Base-by-base conservation (phyloP, 78 protist genomes). In the Pigoraptor vietnamica region DNA sequence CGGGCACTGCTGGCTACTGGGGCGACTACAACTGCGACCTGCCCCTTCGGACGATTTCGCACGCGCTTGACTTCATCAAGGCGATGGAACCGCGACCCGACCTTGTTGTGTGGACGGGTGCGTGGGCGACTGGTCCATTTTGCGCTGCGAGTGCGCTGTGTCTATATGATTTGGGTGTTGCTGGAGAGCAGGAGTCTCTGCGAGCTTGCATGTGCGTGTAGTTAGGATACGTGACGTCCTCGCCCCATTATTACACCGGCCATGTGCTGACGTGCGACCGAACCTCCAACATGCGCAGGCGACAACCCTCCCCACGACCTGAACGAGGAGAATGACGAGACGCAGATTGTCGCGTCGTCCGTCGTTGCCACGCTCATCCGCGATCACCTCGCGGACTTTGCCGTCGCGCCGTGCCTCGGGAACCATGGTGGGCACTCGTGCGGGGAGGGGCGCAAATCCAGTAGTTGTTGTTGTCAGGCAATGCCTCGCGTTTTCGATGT, bases 271-370 rank as follows among this genome's bases (percentile, higher is more conserved):
- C n/a, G n/a, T n/a, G n/a, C n/a, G n/a, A n/a, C n/a, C n/a, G n/a
- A n/a, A n/a, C n/a, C n/a, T n/a, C n/a, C n/a, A n/a, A n/a, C n/a
- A n/a, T n/a, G n/a, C 14, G 67, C 67, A 48, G 84, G 84, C 84
- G 84, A 79, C 84, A 79, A 79, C 84, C 84, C 84, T 25, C 34
- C 84, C 34, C 84, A 79, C 84, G 84, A 79, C 84, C 32, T 79
- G 1, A 25, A 19, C 34, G 32, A 79, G 34, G 21, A 14, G 84
- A 25, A 2, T 21, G 21, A 25, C 9, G 32, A 14, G 10, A 25
- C 21, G 14, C 21, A 79, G 34, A 2, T 79, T 2, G 32, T 25
- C 14, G 34, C 34, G 10, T 25, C 84, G 10, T 14, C 84, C n/a
- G 32, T 25, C 1, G 32, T 79, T 2, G 84, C 35, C 84, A 25